Evolutionary conservation across 257 asterid genomes (phyloP), one percentile per base, ranked within the genome.

Genomic region (Jasminum sambac): DNA sequence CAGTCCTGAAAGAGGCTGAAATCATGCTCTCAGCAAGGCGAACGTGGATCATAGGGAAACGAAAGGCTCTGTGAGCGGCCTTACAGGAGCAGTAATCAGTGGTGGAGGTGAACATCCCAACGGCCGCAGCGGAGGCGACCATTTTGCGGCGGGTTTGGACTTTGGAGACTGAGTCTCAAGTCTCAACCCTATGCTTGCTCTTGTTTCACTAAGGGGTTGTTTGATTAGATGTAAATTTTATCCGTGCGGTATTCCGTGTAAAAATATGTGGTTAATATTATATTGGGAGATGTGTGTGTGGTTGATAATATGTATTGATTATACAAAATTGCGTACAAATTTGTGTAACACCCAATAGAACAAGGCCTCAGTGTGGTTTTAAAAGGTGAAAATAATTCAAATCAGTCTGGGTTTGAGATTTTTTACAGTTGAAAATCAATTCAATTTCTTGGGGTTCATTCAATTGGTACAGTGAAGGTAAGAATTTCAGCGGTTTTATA

Each of bases 81-180:
- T 6, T 41, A 11, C 72, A 80, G 8, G 82, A 60, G 77, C 77
- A 67, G 72, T 73, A 44, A 40, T 77, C 81, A 9, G 85, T 68
- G 70, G 80, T 58, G 70, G 91, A 59, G 72, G 61, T 78, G 82
- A 82, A 63, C 42, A 76, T 66, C 42, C 80, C 59, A 65, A 77
- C 72, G 76, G 88, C 70, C 26, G 89, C 60, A 12, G 60, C 72
- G 78, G 92, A 71, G 79, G 92, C 62, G 66, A 89, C 73, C 95
- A 86, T 87, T 17, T 64, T 73, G 74, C 78, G 78, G 75, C 78
- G 77, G 50, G 72, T 68, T 41, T 57, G 92, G 82, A 78, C 72
- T 44, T 57, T 68, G 75, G n/a, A n/a, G n/a, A n/a, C n/a, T n/a
- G n/a, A n/a, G n/a, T n/a, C n/a, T n/a, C n/a, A n/a, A 17, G 24